Base-by-base conservation (phyloP, 371 early-diverging fungal species). In the Capillidium heterosporum region DNA sequence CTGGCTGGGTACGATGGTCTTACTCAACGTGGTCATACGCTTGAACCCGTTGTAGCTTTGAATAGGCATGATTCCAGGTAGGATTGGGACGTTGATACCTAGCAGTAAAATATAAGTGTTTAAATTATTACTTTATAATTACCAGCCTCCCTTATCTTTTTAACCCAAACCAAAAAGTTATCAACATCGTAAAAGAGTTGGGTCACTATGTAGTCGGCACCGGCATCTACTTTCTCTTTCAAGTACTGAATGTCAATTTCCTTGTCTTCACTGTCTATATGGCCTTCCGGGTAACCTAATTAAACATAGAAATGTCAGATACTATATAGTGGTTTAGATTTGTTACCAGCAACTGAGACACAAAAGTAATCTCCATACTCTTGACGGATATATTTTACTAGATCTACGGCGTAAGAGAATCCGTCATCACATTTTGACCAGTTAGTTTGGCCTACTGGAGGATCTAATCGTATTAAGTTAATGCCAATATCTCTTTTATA, bases 51-150 rank as follows among this genome's bases (percentile, higher is more conserved):
- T 73, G 63, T 80, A 89, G 61, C 66, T 81, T 69, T 89, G 89
- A 59, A 91, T 89, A 31, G 89, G 88, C 82, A 91, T 84, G 61
- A 91, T 80, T 8, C 90, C 92, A 1, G 92, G 89, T 55, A 91
- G 64, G 48, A 91, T 87, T 19, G 92, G 92, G 55, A 77, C 72
- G 2, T 68, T 76, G 64, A 89, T 80, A 26, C 87, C 85, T 5
- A 56, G 23, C 35, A 5, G 35, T n/a, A 17, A 44, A 44, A 35
- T 23, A 40, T 41, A 28, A 26, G 35, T 32, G 15, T 4, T 19
- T 57, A 31, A 15, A 8, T 27, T 35, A 26, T 21, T n/a, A 13
- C 35, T 24, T 3, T 23, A 24, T 27, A 7, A 26, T 28, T 63
- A 59, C 75, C 80, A 23, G 71, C 66, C 7, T 61, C 73, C 11